Conservation (phyloP, 495 filamentous ascomycete genomes). For the Extremus antarcticus region DNA sequence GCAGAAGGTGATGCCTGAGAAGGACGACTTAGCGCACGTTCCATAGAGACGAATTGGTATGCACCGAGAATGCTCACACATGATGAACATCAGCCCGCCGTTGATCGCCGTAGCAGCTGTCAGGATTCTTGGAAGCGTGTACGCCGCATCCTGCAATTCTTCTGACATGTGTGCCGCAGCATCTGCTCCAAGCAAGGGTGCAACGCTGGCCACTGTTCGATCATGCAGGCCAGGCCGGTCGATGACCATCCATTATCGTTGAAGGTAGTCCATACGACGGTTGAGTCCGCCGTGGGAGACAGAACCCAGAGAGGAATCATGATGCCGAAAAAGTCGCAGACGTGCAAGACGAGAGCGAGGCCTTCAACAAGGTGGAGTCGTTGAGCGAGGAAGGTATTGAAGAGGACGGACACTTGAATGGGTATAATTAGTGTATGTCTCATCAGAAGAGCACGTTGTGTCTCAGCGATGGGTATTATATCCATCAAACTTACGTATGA, state of each 20-base stretch:
- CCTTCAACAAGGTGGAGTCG: slow-evolving; percentile 36
- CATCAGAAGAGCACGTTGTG: no score
- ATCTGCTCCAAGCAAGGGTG: slow-evolving; percentile 27
- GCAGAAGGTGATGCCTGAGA: slow-evolving; percentile 7
- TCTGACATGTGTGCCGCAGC: slow-evolving; percentile 28
- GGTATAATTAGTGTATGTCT: slow-evolving; percentile 38
- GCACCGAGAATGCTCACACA: slow-evolving; percentile 4
- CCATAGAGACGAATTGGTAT: no score
- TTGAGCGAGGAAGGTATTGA: slow-evolving; percentile 36
- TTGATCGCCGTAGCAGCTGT: slow-evolving; percentile 21
- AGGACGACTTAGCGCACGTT: no score
- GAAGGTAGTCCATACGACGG: neutral
- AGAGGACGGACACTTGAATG: slow-evolving; percentile 31
- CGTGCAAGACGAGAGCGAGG: slow-evolving; percentile 22
- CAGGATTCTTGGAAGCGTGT: slow-evolving; percentile 26
- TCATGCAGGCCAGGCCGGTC: neutral
- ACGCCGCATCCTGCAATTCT: slow-evolving; percentile 25
- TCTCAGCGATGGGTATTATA: no score
- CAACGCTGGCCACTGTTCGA: slow-evolving; percentile 4
- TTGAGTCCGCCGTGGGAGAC: neutral
- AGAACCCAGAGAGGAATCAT: slow-evolving; percentile 18
- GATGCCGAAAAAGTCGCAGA: slow-evolving; percentile 29
- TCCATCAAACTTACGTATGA: no score
- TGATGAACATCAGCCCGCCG: slow-evolving; percentile 20
- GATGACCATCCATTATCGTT: neutral